Evolutionary conservation across 2,329 filamentous ascomycete genomes (phyloP), one percentile per base, ranked within the genome.

Genomic region (Neofusicoccum ribis): DNA sequence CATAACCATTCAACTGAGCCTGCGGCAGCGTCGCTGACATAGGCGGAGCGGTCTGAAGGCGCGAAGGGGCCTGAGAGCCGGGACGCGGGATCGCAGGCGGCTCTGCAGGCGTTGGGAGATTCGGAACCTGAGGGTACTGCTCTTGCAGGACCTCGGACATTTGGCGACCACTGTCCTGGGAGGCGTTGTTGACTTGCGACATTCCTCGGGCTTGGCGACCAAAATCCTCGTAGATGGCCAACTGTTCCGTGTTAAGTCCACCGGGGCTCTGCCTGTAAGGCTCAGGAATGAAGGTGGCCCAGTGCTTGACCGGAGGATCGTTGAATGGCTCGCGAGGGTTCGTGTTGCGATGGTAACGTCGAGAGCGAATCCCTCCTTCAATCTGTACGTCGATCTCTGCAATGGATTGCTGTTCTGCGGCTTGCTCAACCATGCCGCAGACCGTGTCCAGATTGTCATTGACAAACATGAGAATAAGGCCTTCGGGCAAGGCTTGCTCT

Each of bases 201-300:
- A 85, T 78, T n/a, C 85, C 86, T 64, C 92, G 89, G 34, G 92
- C 89, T 74, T 96, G 92, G 64, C 93, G 86, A 9, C 92, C 92
- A 77, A 99, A 99, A 68, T 98, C 93, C 73, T 98, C 93, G 73
- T 99, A 99, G 31, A 99, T 96, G 11, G 91, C 91, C 82, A 98
- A 87, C 73, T 99, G 95, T 72, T 97, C 92, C 27, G 90, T 85
- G 73, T 97, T 98, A 60, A 99, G 81, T 4, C 94, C 94, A 60
- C 85, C 85, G 12, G 92, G 89, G 43, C 90, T 89, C 70, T 97
- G 87, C 72, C 95, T 93, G 81, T 92, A 99, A 0, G 95, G 95
- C 70, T 95, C 91, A 0, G 94, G 94, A 68, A 99, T 97, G 47
- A 93, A 93, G 79, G 92, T 90, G 7, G 93, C 91, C 93, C 94